phyloP scores from a whole-genome alignment of 495 filamentous ascomycete species.

The Corynascus novoguineensis region DNA sequence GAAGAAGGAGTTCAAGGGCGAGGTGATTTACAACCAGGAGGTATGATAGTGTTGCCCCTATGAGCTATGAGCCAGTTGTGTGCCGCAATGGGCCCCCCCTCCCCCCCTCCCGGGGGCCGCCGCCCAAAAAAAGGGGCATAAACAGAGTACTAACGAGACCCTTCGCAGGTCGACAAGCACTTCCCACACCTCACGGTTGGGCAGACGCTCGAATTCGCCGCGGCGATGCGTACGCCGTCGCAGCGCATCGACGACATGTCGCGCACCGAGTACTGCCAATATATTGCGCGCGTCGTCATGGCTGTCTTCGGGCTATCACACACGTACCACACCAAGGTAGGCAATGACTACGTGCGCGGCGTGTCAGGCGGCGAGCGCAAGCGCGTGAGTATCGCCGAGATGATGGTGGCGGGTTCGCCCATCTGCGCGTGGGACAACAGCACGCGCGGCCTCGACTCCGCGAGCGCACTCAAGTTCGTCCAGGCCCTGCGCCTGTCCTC shows the following conservation, averaged over 20 bases:
- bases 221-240: conserved; percentile 62
- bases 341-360: conserved; percentile 73
- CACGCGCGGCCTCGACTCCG: conserved; percentile 50
- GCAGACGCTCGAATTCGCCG: conserved; percentile 59
- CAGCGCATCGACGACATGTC: conserved; percentile 58
- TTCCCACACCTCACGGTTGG: conserved; percentile 63
- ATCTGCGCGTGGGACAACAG: conserved; percentile 51
- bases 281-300: conserved; percentile 64
- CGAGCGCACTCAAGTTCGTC: conserved; percentile 47
- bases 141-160: neutral
- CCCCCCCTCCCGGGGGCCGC: too few relatives aligned
- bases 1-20: conserved; percentile 56
- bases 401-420: conserved; percentile 41
- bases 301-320: conserved; percentile 63
- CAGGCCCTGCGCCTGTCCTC: conserved; percentile 46
- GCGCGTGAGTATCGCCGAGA: conserved; percentile 50
- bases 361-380: conserved; percentile 56
- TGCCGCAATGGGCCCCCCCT: too few relatives aligned
- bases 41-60: conserved; percentile 10
- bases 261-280: conserved; percentile 56
- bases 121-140: neutral
- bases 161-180: conserved; percentile 60
- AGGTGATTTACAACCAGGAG: conserved; percentile 52
- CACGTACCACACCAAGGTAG: conserved; percentile 67
- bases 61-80: neutral